Base-by-base conservation (phyloP, 768 basidiomycete genomes). In the Lentinula boryana region DNA sequence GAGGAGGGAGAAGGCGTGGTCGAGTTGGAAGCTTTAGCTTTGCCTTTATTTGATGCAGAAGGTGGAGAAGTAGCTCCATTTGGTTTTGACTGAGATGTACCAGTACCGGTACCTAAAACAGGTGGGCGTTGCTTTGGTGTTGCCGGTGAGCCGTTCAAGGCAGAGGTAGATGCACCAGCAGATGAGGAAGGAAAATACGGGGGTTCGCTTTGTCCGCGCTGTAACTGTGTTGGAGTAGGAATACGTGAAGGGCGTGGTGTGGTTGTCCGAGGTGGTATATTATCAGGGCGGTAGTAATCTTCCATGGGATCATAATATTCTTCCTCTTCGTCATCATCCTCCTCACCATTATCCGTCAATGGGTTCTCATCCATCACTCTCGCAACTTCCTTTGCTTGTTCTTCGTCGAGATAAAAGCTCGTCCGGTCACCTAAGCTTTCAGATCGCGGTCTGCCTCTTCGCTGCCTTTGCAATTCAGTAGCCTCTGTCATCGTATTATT, bases 341-440 rank as follows among this genome's bases (percentile, higher is more conserved):
- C 88, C 31, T 74, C 79, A 31, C 91, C 90, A 21, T 91, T 69
- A 72, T 93, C 92, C 8, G 89, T 91, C 52, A 83, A 76, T 8
- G 91, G 91, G 60, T 72, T 75, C 70, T 93, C 91, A 68, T 94
- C 90, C 61, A 91, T 68, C 38, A 93, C 89, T 66, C 80, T 80
- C 12, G 75, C 82, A 18, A 75, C 72, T 46, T 75, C 75, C 27
- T 69, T 69, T 31, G 75, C 75, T 32, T 72, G 73, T 31, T 84
- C 82, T 49, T 90, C 81, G 62, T 91, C 89, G 57, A 93, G 75
- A 64, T 84, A 84, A 57, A 91, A 72, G 65, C 90, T 91, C 49
- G 79, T 86, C 61, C 84, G 76, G 5, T 74, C 78, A 72, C 58
- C 50, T 4, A 81, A 81, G 61, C 89, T 92, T 54, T 82, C 90